These are phyloP conservation scores for Umbellularia californica DNA, from an alignment of 164 flowering plant genomes.

Conservation along the genomic window DNA sequence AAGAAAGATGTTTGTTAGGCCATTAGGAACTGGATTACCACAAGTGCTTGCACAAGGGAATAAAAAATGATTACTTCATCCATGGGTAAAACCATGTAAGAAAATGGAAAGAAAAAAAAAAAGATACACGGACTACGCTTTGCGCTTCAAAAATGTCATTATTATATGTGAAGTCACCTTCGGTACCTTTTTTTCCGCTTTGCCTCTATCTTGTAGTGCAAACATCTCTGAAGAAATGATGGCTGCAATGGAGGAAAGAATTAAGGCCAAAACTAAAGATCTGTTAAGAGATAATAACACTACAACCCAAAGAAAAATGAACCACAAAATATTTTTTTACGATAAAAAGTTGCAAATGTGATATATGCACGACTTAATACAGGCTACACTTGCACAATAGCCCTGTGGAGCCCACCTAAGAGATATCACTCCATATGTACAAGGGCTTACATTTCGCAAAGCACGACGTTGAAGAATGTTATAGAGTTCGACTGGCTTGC, in stretches of 20 bases:
- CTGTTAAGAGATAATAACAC: not conserved
- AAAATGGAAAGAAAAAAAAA: no score
- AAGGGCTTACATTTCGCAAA: conserved; percentile 47
- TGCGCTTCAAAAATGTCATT: no score
- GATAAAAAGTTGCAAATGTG: not conserved
- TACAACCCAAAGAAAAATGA: not conserved
- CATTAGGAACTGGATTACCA: no score
- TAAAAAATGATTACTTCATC: not conserved
- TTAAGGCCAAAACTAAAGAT: conserved; percentile 5
- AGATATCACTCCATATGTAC: not conserved
- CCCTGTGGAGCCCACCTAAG: not conserved
- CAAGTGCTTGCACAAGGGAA: not conserved
- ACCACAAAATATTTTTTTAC: not conserved
- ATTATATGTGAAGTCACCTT: no score
- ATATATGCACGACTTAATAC: no score
- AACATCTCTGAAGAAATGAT: conserved; percentile 76
- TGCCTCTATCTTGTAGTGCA: conserved; percentile 73
- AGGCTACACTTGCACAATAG: no score
- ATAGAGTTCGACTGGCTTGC: conserved; percentile 96
- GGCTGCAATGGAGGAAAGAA: conserved; percentile 51
- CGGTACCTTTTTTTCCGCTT: conserved; percentile 59
- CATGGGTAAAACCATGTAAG: no score
- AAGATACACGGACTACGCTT: no score
- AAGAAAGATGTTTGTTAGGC: no score
- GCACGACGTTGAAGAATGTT: conserved; percentile 95